Conservation (phyloP, 805 yeast genomes). For the Candida sithepensis region DNA sequence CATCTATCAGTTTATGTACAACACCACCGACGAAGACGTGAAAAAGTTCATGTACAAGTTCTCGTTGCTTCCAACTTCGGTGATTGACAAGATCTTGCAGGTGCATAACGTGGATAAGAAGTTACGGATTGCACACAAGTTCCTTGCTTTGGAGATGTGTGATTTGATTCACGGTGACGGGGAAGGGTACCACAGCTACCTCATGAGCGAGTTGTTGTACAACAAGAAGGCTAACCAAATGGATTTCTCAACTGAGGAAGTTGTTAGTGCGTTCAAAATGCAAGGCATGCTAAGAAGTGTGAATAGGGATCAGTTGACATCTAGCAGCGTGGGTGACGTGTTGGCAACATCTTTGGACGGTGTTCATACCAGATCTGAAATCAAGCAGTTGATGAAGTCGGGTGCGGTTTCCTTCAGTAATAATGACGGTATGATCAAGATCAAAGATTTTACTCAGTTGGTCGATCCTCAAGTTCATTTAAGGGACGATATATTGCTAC, state of each 20-base stretch:
- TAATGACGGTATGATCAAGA: neutral
- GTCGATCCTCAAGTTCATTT: constrained; percentile 43
- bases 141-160: constrained; percentile 79
- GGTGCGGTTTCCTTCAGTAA: constrained; percentile 59
- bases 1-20: constrained; percentile 80
- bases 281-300: constrained; percentile 52
- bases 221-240: constrained; percentile 17
- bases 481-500: constrained; percentile 55
- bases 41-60: constrained; percentile 66
- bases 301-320: constrained; percentile 27
- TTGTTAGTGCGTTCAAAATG: constrained; percentile 51
- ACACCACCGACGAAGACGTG: constrained; percentile 74
- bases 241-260: constrained; percentile 39
- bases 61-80: constrained; percentile 66
- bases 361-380: constrained; percentile 37
- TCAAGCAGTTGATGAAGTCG: constrained; percentile 49
- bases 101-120: constrained; percentile 60
- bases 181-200: constrained; percentile 62
- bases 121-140: constrained; percentile 64
- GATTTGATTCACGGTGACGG: constrained; percentile 86
- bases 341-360: constrained; percentile 46
- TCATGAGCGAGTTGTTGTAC: constrained; percentile 65
- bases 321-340: constrained; percentile 46
- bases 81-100: constrained; percentile 51
- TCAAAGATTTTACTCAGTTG: constrained; percentile 32